Conservation (phyloP, 768 basidiomycete genomes). For the Rhodocollybia butyracea region DNA sequence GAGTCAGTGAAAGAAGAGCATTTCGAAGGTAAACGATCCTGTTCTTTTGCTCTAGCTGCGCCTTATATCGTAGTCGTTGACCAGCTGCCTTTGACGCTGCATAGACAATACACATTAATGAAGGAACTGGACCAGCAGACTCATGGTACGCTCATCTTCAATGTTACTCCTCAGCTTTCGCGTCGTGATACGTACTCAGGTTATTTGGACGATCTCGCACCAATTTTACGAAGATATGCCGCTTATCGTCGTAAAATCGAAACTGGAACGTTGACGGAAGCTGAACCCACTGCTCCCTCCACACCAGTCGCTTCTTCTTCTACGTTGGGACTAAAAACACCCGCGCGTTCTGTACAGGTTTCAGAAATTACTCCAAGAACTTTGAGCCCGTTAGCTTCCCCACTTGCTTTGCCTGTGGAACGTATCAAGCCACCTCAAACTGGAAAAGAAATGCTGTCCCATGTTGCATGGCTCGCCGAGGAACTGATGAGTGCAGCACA, state of each 20-base stretch:
- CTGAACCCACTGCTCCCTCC: not conserved
- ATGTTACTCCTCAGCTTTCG: not conserved
- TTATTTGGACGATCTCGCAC: conserved; percentile 37
- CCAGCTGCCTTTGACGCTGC: conserved; percentile 72
- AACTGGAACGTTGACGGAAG: not conserved
- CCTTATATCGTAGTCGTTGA: conserved; percentile 54
- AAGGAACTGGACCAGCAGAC: conserved; percentile 70
- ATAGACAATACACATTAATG: conserved; percentile 67
- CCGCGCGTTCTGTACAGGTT: not conserved
- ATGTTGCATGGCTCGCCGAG: conserved; percentile 57
- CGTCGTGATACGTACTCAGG: conserved; percentile 22
- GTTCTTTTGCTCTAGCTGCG: not conserved
- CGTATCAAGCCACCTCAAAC: conserved; percentile 28
- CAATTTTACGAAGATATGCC: conserved; percentile 48
- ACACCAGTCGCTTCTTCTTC: not conserved
- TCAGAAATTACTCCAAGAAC: not conserved
- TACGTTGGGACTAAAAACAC: not conserved
- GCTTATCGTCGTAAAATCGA: conserved; percentile 7
- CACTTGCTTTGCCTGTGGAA: conserved; percentile 21
- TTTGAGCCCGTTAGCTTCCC: no score
- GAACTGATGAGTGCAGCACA: conserved; percentile 62
- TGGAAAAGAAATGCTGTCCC: conserved; percentile 49
- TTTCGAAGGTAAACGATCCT: conserved; percentile 56
- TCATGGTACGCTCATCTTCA: conserved; percentile 33
- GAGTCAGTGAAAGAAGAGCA: conserved; percentile 76